phyloP scores from a whole-genome alignment of 106 monocot genomes.

The Acorus calamus region DNA sequence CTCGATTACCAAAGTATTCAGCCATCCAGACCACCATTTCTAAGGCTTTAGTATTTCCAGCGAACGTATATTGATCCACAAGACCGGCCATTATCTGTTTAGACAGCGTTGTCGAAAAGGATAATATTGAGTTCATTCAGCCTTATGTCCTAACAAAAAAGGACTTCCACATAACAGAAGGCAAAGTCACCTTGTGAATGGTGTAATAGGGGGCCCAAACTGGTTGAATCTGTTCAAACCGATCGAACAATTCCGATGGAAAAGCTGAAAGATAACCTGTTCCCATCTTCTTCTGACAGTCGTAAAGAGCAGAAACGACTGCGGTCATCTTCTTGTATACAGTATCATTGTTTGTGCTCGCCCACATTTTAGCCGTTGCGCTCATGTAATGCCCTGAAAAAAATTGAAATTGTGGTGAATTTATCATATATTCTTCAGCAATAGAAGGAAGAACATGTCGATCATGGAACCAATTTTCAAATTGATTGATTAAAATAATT shows the following conservation, averaged over 20 bases:
- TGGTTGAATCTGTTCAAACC: constrained; percentile 52
- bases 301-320: constrained; percentile 59
- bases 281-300: constrained; percentile 80
- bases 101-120: not conserved
- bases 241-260: constrained; percentile 80
- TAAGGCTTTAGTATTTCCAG: constrained; percentile 48
- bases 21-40: constrained; percentile 84
- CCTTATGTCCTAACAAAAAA: too few relatives aligned
- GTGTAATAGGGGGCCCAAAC: constrained; percentile 99
- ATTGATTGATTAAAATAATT: too few relatives aligned
- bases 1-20: constrained; percentile 85
- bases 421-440: too few relatives aligned
- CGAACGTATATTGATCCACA: constrained; percentile 69
- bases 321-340: constrained; percentile 53
- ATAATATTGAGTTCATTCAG: not conserved
- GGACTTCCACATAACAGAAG: too few relatives aligned
- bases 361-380: constrained; percentile 85
- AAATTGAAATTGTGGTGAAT: not conserved
- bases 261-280: constrained; percentile 93
- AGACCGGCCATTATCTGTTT: constrained; percentile 90
- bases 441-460: too few relatives aligned
- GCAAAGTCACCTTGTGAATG: constrained; percentile 74
- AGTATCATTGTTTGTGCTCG: constrained; percentile 68
- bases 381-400: constrained; percentile 96
- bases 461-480: too few relatives aligned